Evolutionary conservation across 495 filamentous ascomycete genomes (phyloP).

Genomic region (Penicillium lividum): DNA sequence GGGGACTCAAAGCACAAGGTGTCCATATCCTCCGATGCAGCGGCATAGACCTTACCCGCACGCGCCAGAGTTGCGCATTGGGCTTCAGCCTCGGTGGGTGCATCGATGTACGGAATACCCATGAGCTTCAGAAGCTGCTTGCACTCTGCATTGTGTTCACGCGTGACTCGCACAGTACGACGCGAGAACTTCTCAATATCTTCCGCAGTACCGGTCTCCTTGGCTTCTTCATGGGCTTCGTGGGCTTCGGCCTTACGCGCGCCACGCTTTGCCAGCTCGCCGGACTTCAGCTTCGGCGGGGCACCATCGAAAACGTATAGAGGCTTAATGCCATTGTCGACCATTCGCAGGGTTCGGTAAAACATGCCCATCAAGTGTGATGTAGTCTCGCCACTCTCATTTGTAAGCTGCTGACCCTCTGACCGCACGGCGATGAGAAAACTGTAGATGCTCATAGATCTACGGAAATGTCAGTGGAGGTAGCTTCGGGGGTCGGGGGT

Average conservation of each 20-base stretch:
- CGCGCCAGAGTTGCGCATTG: conserved; percentile 90
- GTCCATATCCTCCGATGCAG: conserved; percentile 98
- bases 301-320: conserved; percentile 97
- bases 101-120: conserved; percentile 94
- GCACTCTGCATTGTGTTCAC: conserved; percentile 94
- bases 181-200: conserved; percentile 98
- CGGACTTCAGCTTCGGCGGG: conserved; percentile 94
- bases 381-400: conserved; percentile 90
- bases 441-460: conserved; percentile 98
- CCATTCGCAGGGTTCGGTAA: conserved; percentile 95
- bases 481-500: neutral
- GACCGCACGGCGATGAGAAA: conserved; percentile 97
- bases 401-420: conserved; percentile 93
- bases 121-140: conserved; percentile 87
- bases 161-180: conserved; percentile 89
- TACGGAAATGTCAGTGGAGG: conserved; percentile 39
- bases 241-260: conserved; percentile 87
- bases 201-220: conserved; percentile 95
- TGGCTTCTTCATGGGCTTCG: conserved; percentile 89
- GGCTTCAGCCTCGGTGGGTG: conserved; percentile 95
- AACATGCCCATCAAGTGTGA: conserved; percentile 99
- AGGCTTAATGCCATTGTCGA: conserved; percentile 98
- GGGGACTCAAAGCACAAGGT: conserved; percentile 94
- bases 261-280: conserved; percentile 90
- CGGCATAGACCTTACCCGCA: conserved; percentile 94